Base-by-base conservation (phyloP, 768 basidiomycete species). In the Lactarius indigo region DNA sequence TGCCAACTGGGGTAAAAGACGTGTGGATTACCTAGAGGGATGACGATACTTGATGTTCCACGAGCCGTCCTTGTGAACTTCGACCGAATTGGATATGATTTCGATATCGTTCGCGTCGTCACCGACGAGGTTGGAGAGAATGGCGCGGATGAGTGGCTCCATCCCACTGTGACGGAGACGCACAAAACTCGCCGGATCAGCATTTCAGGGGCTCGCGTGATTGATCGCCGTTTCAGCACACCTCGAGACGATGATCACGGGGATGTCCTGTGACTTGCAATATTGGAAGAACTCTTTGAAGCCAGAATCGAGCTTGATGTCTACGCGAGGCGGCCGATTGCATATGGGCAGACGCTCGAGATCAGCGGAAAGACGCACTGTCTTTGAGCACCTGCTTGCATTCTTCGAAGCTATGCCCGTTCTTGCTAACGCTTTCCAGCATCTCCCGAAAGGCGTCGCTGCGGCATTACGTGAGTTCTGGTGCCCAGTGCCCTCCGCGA, bases 221-320 rank as follows among this genome's bases (percentile, higher is more conserved):
- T 42, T 15, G 39, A 57, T 59, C 42, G 13, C 23, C 26, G 0
- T 23, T 23, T 8, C 20, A 33, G 9, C 30, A 57, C 69, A 91
- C 92, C 91, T 94, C 5, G 96, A 97, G 52, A 97, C 93, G 74
- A 98, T 92, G 68, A 96, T 89, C 68, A 97, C 83, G 15, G 97
- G 97, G 56, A 98, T 84, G 70, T 89, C 88, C 56, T 86, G 81
- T 2, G 76, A 77, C 73, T 91, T 90, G 78, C 93, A 96, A 87
- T 89, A 98, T 20, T 80, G 77, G 76, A 90, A 88, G 77, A 98
- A 98, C 2, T 85, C 83, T 74, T 88, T 89, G 82, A 99, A 99
- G 20, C 95, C 94, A 1, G 85, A 78, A 78, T 98, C 95, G 50
- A 96, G 84, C 65, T 83, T 83, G 78, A 96, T 94, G 74, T 93